phyloP scores from a whole-genome alignment of 495 filamentous ascomycete species.

The Chaetomium fimeti region DNA sequence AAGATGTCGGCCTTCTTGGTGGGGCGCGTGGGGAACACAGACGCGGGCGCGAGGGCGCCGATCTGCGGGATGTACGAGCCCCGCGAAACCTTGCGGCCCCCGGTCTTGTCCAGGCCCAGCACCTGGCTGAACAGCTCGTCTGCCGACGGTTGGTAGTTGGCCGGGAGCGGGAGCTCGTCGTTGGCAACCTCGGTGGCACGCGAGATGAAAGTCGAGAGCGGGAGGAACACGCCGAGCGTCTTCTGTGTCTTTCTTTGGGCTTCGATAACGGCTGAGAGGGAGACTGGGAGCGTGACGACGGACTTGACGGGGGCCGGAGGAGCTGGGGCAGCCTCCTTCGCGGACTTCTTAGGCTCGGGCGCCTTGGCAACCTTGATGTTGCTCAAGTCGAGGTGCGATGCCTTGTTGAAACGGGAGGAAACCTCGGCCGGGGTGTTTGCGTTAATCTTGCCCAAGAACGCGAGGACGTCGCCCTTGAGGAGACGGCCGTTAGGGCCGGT shows the following conservation, averaged over 20 bases:
- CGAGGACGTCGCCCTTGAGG: slow-evolving; percentile 92
- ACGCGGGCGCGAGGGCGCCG: slow-evolving; percentile 54
- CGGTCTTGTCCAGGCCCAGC: slow-evolving; percentile 62
- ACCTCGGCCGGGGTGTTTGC: slow-evolving; percentile 66
- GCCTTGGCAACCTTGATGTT: slow-evolving; percentile 80
- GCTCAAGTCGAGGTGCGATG: slow-evolving; percentile 83
- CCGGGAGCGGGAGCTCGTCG: slow-evolving; percentile 69
- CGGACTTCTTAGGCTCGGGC: slow-evolving; percentile 51
- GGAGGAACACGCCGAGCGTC: slow-evolving; percentile 72
- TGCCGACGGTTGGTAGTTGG: slow-evolving; percentile 58
- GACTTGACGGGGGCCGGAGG: slow-evolving; percentile 48
- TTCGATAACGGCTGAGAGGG: slow-evolving; percentile 70
- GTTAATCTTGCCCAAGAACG: slow-evolving; percentile 76
- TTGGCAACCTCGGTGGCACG: slow-evolving; percentile 84
- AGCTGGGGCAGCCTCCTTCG: slow-evolving; percentile 44
- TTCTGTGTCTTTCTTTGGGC: slow-evolving; percentile 76
- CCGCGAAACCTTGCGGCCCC: slow-evolving; percentile 42
- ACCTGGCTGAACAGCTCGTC: slow-evolving; percentile 89
- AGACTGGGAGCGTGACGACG: slow-evolving; percentile 68
- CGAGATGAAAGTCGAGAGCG: slow-evolving; percentile 81
- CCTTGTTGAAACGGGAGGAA: slow-evolving; percentile 66
- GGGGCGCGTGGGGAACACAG: slow-evolving; percentile 36
- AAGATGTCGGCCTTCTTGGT: slow-evolving; percentile 66
- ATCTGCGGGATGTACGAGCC: slow-evolving; percentile 73
- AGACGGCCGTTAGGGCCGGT: slow-evolving; percentile 87